A percentile compares a stretch with the other conserved stretches of the same genome.
Conservation (phyloP, 148 eudicot genomes). For the Limonium bicolor region DNA sequence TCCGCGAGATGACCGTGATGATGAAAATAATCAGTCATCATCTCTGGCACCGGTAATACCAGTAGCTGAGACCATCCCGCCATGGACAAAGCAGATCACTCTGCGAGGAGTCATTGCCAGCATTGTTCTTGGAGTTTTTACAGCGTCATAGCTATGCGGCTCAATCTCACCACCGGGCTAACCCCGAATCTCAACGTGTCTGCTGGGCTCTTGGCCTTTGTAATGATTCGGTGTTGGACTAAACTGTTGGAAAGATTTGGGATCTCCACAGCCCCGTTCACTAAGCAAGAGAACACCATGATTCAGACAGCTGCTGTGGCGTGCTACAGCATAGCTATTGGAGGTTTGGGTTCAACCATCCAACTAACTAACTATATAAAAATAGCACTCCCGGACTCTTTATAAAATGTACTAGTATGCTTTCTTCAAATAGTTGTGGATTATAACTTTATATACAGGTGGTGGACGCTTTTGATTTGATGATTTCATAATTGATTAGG, state of each 20-base stretch:
- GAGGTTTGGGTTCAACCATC: slow-evolving; percentile 53
- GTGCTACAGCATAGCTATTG: slow-evolving; percentile 66
- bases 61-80: slow-evolving; percentile 35
- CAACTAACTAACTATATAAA: too few relatives aligned
- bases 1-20: too few relatives aligned
- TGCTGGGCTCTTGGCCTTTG: slow-evolving; percentile 69
- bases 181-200: slow-evolving; percentile 65
- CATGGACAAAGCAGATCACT: slow-evolving; percentile 73
- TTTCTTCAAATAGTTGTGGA: too few relatives aligned
- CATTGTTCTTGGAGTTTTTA: slow-evolving; percentile 33
- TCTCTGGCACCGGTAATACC: slow-evolving; percentile 1
- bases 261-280: slow-evolving; percentile 42
- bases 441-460: too few relatives aligned
- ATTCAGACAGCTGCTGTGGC: slow-evolving; percentile 83
- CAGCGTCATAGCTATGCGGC: slow-evolving; percentile 68
- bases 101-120: slow-evolving; percentile 48
- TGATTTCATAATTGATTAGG: too few relatives aligned
- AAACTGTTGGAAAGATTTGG: slow-evolving; percentile 31
- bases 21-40: too few relatives aligned
- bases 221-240: slow-evolving; percentile 45
- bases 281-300: slow-evolving; percentile 81
- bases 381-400: too few relatives aligned
- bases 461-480: too few relatives aligned
- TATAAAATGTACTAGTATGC: too few relatives aligned
- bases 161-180: slow-evolving; percentile 67